phyloP scores from a whole-genome alignment of 139 green algal species.

The Nannochloris sp. region DNA sequence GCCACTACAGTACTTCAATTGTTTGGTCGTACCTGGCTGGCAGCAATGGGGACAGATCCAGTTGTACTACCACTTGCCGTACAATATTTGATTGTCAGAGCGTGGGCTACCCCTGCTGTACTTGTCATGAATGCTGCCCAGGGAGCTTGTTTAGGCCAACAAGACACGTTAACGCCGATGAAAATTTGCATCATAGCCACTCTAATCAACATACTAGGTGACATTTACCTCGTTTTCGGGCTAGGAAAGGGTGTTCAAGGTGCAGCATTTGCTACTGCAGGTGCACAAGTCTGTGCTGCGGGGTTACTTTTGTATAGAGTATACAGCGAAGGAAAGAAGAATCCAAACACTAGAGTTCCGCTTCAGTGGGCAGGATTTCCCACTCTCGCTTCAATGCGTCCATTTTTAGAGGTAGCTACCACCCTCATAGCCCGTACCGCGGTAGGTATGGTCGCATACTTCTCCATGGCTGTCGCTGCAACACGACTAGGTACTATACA shows the following conservation, averaged over 20 bases:
- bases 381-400: slow-evolving; percentile 5
- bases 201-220: slow-evolving; percentile 42
- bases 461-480: slow-evolving; percentile 37
- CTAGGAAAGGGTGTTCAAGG: slow-evolving; percentile 31
- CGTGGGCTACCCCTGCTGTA: slow-evolving; percentile 49
- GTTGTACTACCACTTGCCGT: slow-evolving; percentile 30
- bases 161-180: slow-evolving; percentile 57
- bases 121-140: slow-evolving; percentile 46
- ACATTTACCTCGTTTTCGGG: slow-evolving; percentile 33
- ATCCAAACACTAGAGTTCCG: slow-evolving; percentile 1
- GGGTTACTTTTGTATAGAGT: not conserved
- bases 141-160: slow-evolving; percentile 54
- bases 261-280: slow-evolving; percentile 37
- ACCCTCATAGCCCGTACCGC: slow-evolving; percentile 43
- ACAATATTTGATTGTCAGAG: slow-evolving; percentile 33
- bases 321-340: slow-evolving; percentile 6
- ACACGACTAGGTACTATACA: slow-evolving; percentile 33
- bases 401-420: slow-evolving; percentile 30
- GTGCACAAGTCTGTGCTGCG: slow-evolving; percentile 22
- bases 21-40: slow-evolving; percentile 26
- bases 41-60: slow-evolving; percentile 29
- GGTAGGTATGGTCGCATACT: slow-evolving; percentile 36
- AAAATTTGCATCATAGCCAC: slow-evolving; percentile 28
- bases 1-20: slow-evolving; percentile 11
- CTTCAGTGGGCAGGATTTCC: slow-evolving; percentile 29